Evolutionary conservation across 2,329 filamentous ascomycete genomes (phyloP).

Genomic region (Keithomyces neogunnii): DNA sequence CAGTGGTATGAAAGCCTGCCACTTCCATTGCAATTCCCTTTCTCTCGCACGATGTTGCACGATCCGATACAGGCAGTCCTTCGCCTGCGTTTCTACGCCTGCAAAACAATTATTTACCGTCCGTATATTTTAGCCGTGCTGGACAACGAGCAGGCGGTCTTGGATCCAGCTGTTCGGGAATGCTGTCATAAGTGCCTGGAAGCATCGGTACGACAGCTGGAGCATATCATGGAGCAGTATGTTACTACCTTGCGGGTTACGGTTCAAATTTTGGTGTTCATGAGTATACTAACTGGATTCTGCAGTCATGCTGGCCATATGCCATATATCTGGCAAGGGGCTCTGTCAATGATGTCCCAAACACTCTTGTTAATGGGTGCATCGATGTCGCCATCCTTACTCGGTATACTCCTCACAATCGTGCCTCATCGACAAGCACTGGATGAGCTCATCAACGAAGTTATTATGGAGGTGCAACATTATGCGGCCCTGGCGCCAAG

Average conservation of each 20-base stretch:
- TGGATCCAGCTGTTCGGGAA: constrained; percentile 65
- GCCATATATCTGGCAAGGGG: constrained; percentile 80
- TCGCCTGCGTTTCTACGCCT: constrained; percentile 73
- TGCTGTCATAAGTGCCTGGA: constrained; percentile 77
- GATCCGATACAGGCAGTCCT: constrained; percentile 75
- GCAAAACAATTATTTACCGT: constrained; percentile 77
- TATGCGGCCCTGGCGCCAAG: constrained; percentile 71
- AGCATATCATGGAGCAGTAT: constrained; percentile 70
- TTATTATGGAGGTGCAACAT: constrained; percentile 66
- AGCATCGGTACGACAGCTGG: constrained; percentile 69
- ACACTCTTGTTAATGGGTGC: constrained; percentile 77
- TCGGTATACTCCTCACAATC: constrained; percentile 51
- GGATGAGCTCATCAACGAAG: constrained; percentile 69
- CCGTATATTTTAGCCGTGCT: constrained; percentile 75
- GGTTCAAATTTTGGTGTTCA: not conserved
- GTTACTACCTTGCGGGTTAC: constrained; percentile 21
- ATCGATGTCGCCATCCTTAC: constrained; percentile 68
- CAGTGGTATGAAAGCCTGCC: constrained; percentile 82
- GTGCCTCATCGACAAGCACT: constrained; percentile 52
- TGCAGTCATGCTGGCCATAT: constrained; percentile 69
- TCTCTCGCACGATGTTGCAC: constrained; percentile 55
- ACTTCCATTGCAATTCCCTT: constrained; percentile 66
- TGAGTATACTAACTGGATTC: constrained; percentile 4
- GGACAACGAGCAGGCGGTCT: constrained; percentile 64
- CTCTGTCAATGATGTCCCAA: constrained; percentile 75